Percentiles rank a stretch among this genome's conserved stretches.
phyloP scores from a whole-genome alignment of 208 protist genomes.

The Angomonas deanei region DNA sequence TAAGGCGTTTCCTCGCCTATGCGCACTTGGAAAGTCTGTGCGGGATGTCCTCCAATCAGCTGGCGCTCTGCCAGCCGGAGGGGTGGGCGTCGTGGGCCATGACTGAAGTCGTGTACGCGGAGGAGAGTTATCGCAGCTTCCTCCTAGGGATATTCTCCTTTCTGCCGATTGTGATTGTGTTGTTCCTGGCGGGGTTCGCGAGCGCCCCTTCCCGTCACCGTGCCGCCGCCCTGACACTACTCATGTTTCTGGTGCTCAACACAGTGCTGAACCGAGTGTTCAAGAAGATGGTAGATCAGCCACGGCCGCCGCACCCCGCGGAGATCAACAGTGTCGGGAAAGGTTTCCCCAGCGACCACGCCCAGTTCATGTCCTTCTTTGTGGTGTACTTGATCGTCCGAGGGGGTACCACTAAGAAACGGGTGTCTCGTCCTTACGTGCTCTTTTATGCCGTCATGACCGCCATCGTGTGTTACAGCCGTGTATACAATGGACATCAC shows the following conservation, averaged over 20 bases:
- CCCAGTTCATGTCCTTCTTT: constrained; percentile 79
- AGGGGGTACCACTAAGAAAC: background rate
- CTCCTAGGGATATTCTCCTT: constrained; percentile 51
- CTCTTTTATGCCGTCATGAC: constrained; percentile 21
- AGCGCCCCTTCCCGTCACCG: constrained; percentile 39
- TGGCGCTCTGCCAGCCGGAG: background rate
- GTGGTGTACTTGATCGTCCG: constrained; percentile 34
- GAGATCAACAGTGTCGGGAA: constrained; percentile 40
- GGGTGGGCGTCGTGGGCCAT: constrained; percentile 44
- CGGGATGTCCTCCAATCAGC: background rate
- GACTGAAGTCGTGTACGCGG: constrained; percentile 50
- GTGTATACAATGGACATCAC: constrained; percentile 78
- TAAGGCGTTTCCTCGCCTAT: background rate
- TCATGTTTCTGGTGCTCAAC: constrained; percentile 48
- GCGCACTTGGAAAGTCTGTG: background rate
- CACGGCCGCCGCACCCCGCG: constrained; percentile 38
- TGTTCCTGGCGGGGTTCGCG: constrained; percentile 57
- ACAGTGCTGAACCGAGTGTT: constrained; percentile 35
- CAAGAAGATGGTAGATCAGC: constrained; percentile 30
- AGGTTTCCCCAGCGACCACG: constrained; percentile 76
- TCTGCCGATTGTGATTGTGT: constrained; percentile 45
- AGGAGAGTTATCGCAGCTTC: constrained; percentile 41
- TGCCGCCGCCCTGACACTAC: constrained; percentile 35
- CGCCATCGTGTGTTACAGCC: constrained; percentile 38
- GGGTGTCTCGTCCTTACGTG: background rate